Percentiles rank a stretch among this genome's conserved stretches.
These are phyloP conservation scores for Psilocybe cubensis DNA, from an alignment of 768 basidiomycete species.

Conservation along the genomic window DNA sequence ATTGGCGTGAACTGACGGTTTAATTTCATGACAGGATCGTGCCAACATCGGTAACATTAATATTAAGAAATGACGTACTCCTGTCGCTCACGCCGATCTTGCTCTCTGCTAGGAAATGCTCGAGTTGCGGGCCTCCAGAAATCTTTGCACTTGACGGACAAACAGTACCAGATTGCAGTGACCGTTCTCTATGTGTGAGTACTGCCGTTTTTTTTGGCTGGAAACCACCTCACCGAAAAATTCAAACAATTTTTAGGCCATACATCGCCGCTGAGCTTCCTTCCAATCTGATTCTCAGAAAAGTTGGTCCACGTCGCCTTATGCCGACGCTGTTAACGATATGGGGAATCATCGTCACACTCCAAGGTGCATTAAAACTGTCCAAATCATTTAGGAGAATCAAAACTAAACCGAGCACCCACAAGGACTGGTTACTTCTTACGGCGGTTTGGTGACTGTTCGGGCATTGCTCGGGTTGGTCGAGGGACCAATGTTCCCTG, in stretches of 20 bases:
- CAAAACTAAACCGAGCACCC: too few species aligned
- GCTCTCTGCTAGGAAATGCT: constrained; percentile 38
- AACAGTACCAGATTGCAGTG: constrained; percentile 37
- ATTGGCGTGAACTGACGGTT: not conserved
- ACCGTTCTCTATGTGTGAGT: constrained; percentile 32
- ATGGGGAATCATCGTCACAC: constrained; percentile 54
- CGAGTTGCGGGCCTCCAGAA: constrained; percentile 50
- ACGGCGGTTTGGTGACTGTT: constrained; percentile 48
- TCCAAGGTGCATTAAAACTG: constrained; percentile 43
- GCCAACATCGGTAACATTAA: constrained; percentile 31
- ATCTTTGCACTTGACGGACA: constrained; percentile 40
- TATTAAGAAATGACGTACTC: not conserved
- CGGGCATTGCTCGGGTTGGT: constrained; percentile 55
- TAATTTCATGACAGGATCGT: constrained; percentile 27
- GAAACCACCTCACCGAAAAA: not conserved
- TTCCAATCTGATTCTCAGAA: constrained; percentile 44
- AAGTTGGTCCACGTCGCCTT: constrained; percentile 49
- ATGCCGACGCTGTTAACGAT: constrained; percentile 49
- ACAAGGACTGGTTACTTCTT: constrained; percentile 45
- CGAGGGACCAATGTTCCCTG: constrained; percentile 48
- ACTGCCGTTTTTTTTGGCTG: not conserved
- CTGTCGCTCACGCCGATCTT: constrained; percentile 1
- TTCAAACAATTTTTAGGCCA: constrained; percentile 26
- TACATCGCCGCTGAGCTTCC: constrained; percentile 53
- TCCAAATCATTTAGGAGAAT: not conserved